Evolutionary conservation across 1,284 basidiomycete species (phyloP), one percentile per base, ranked within the genome.

Genomic region (Fistulinella cinereoalba): DNA sequence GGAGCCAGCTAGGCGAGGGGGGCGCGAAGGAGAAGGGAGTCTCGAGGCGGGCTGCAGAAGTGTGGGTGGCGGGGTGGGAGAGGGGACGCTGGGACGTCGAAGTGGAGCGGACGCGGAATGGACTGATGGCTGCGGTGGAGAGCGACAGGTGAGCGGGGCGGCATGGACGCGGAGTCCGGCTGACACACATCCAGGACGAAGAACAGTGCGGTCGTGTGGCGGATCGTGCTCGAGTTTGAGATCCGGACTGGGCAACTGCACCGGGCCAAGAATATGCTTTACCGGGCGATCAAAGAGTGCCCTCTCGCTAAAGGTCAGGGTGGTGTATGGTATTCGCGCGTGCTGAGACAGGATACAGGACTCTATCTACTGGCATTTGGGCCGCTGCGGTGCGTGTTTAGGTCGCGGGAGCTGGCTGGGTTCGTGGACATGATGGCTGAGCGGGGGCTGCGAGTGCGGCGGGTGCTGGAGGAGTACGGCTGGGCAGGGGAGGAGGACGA

Each of bases 321-420:
- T 29, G 12, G 43, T 28, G 39, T 48, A 6, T 25, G 28, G 52
- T 49, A 32, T 38, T 32, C 28, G 27, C 24, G 23, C 24, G 18
- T 1, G 36, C 49, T 65, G 39, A 53, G 43, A 43, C 37, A 27
- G 55, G 43, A 42, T 42, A 47, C 65, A 96, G 93, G 85, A 31
- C 68, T 97, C 41, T 95, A 96, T 74, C 72, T 97, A 46, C 61
- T 93, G 18, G 89, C 92, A 5, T 97, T 96, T 68, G 80, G 82
- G 5, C 74, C 80, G 0, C 69, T 97, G 33, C 79, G 91, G 25
- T 62, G 71, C 1, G 79, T 77, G 43, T 96, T 94, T 65, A 79
- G 71, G 25, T 55, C 68, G 15, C 69, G 71, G 16, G 92, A 97
- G 62, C 72, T 96, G 54, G 74, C 79, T 43, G 74, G 69, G 21